Conservation (phyloP, 2,329 filamentous ascomycete species). For the Chlorencoelia australis region DNA sequence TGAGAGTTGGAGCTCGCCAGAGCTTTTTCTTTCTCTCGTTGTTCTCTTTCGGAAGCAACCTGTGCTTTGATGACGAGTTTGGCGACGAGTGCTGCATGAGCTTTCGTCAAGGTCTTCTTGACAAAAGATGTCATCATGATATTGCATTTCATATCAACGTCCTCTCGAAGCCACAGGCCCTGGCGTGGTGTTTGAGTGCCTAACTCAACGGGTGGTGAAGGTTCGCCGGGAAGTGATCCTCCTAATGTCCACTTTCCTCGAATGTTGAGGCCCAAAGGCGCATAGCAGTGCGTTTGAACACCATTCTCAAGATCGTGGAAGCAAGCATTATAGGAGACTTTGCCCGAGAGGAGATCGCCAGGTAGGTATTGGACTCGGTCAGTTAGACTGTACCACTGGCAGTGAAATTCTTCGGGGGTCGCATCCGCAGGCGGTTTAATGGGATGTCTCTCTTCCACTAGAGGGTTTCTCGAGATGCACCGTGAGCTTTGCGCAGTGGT, state of each 20-base stretch:
- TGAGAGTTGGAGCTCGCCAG: too few species aligned
- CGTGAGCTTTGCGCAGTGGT: too few species aligned
- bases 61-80: conserved; percentile 45
- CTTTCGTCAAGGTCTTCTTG: conserved; percentile 70
- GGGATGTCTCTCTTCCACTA: conserved; percentile 56
- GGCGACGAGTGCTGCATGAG: conserved; percentile 61
- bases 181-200: conserved; percentile 53
- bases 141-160: conserved; percentile 75
- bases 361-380: conserved; percentile 70
- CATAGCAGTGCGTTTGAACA: conserved; percentile 74
- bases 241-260: conserved; percentile 68
- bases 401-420: conserved; percentile 58
- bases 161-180: conserved; percentile 75
- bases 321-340: conserved; percentile 68
- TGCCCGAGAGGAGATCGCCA: conserved; percentile 48
- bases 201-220: conserved; percentile 52
- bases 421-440: conserved; percentile 60
- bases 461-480: conserved; percentile 37
- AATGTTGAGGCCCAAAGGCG: conserved; percentile 72
- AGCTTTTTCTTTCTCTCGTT: conserved; percentile 6
- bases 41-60: conserved; percentile 15
- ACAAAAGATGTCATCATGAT: conserved; percentile 67
- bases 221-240: conserved; percentile 62
- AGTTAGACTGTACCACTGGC: conserved; percentile 69
- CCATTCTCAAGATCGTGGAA: conserved; percentile 67